phyloP scores from a whole-genome alignment of 306 rosid species.

The Arachis stenosperma region DNA sequence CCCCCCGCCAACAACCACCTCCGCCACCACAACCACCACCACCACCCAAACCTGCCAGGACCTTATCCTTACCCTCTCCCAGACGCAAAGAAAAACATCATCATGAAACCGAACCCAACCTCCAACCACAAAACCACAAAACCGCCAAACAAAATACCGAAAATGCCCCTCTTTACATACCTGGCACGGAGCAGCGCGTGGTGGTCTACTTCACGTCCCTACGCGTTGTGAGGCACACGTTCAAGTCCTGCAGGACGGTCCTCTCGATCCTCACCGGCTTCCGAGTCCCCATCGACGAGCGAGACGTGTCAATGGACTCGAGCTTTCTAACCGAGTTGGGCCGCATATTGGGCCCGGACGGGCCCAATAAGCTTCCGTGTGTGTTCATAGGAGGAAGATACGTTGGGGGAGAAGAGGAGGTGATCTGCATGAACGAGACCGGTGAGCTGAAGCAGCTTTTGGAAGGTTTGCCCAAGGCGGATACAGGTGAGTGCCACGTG shows the following conservation, averaged over 20 bases:
- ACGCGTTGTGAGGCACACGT: conserved; percentile 79
- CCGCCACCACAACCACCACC: conserved; percentile 3
- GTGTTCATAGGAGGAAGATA: conserved; percentile 80
- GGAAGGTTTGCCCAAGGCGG: conserved; percentile 62
- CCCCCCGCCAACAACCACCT: background rate
- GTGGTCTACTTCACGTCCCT: conserved; percentile 89
- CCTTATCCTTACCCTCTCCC: too few relatives aligned
- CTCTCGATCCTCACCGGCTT: conserved; percentile 74
- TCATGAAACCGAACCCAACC: too few relatives aligned
- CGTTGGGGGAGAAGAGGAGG: conserved; percentile 87
- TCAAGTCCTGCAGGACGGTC: conserved; percentile 73
- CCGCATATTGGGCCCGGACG: conserved; percentile 54
- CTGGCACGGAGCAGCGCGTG: conserved; percentile 71
- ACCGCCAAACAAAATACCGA: conserved; percentile 2
- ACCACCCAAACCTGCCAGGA: background rate
- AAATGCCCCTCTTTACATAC: conserved; percentile 34
- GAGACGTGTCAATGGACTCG: conserved; percentile 88
- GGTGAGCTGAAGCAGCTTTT: conserved; percentile 89
- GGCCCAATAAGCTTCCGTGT: conserved; percentile 51
- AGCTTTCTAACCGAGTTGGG: conserved; percentile 57
- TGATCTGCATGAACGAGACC: conserved; percentile 59
- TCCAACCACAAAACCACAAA: background rate
- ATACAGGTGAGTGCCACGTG: conserved; percentile 53
- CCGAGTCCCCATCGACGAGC: conserved; percentile 83
- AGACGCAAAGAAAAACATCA: too few relatives aligned